Conservation (phyloP, 2,329 filamentous ascomycete species). For the Diaporthe velutina region DNA sequence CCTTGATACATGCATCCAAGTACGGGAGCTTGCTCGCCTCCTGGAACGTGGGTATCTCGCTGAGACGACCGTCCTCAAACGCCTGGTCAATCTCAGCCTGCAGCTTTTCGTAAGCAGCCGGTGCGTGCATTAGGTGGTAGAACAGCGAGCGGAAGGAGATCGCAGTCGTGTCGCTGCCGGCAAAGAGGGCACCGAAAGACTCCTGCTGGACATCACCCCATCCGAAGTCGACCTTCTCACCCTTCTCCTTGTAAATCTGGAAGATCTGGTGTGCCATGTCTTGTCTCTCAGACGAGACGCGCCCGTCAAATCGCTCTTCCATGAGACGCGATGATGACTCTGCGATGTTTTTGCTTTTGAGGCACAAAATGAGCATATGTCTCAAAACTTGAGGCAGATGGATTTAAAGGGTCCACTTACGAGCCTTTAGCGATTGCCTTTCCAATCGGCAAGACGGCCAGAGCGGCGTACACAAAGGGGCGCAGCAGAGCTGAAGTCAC, state of each 20-base stretch:
- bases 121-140: constrained; percentile 44
- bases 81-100: constrained; percentile 44
- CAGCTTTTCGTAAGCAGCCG: constrained; percentile 38
- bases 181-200: constrained; percentile 38
- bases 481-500: neutral
- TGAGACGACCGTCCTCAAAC: constrained; percentile 17
- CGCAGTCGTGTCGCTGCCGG: constrained; percentile 57
- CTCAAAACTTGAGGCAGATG: neutral
- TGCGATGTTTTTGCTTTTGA: neutral
- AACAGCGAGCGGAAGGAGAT: constrained; percentile 44
- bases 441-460: neutral
- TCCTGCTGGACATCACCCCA: constrained; percentile 4
- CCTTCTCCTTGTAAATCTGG: constrained; percentile 10
- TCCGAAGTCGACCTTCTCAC: neutral
- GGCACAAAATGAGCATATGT: neutral
- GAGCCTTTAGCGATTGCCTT: neutral
- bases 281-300: neutral
- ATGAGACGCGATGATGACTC: neutral
- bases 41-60: constrained; percentile 39
- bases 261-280: constrained; percentile 15
- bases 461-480: neutral
- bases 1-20: constrained; percentile 51
- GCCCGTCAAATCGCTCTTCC: neutral
- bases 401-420: neutral
- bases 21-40: constrained; percentile 49